Evolutionary conservation across 2,329 filamentous ascomycete genomes (phyloP), one percentile per base, ranked within the genome.

Genomic region (Aspergillus arachidicola): DNA sequence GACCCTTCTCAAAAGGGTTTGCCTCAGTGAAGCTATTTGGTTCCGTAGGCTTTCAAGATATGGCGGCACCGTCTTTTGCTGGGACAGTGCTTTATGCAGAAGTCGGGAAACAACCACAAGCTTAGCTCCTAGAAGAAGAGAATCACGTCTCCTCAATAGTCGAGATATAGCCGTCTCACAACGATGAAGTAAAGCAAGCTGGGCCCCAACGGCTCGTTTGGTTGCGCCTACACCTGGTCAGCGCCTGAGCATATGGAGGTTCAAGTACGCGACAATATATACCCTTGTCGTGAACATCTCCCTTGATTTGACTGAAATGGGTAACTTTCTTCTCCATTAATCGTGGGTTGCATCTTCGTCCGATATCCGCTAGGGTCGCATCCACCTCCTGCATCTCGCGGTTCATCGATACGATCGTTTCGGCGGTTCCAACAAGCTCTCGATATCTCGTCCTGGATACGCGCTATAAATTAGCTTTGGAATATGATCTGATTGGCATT

Each of bases 321-420:
- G 79, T 72, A 51, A 84, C 84, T 75, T 93, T 93, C 67, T 82
- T 85, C 28, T 88, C 88, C 28, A 97, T 83, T 30, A 89, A 83
- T 58, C 85, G 81, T 43, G 92, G 86, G 58, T 94, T 93, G 78
- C 94, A 97, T 61, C 87, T 86, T 48, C 86, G 86, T 53, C 92
- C 92, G 80, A 97, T 90, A 63, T 84, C 84, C 19, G 86, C 86
- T 58, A 98, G 84, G 43, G 89, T 86, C 6, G 83, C 81, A 77
- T 97, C 93, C 19, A 93, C 90, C 14, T 83, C 81, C 64, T 89
- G 86, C 80, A 95, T 94, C 74, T 94, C 89, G 45, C 79, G 80
- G 69, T 92, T 91, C 92, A 98, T 97, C 64, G 89, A 86, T 60
- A 97, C 91, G 69, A 98, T 98, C n/a, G 89, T 89, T 79, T 97